Base-by-base conservation (phyloP, 352 stramenopile genomes). In the Phytophthora vignae region DNA sequence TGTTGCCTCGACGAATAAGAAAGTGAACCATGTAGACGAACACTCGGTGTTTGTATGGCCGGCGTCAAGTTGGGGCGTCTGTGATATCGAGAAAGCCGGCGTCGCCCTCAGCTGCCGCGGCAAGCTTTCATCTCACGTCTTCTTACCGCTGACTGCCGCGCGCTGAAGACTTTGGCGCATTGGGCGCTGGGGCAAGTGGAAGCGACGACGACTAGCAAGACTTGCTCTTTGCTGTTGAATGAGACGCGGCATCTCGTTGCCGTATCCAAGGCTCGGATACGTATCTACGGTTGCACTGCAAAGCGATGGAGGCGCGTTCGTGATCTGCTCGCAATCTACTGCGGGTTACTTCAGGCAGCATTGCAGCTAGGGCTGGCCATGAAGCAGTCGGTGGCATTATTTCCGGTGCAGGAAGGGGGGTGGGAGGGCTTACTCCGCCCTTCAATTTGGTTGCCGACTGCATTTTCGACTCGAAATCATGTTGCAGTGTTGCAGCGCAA, bases 41-140 rank as follows among this genome's bases (percentile, higher is more conserved):
- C 46, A 67, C 53, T 69, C 6, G 21, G 19, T 52, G 31, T 67
- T 74, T 77, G 64, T 74, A 74, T 77, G 36, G 2, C 0, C 19
- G 40, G 50, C 62, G 67, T 63, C 69, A 71, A 71, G 61, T 42
- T 52, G 12, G 4, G 17, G 36, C 55, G n/a, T 71, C 68, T 75
- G 68, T 75, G 63, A 75, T 75, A 71, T 72, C 49, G 64, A 76
- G 64, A 76, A 76, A 76, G 58, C 53, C 64, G 54, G 42, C 14
- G 44, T 15, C 25, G 22, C 55, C 8, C 21, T 60, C 59, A 65
- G 61, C 33, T 70, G 46, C 27, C 8, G 22, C 22, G 22, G 4
- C 25, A 29, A 29, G 25, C 25, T 2, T 29, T 29, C 25, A 29
- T 2, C 11, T 53, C n/a, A 15, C 6, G 21, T 7, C 19, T 9